phyloP scores from a whole-genome alignment of 2,329 filamentous ascomycete species.

The Colletotrichum falcatum region DNA sequence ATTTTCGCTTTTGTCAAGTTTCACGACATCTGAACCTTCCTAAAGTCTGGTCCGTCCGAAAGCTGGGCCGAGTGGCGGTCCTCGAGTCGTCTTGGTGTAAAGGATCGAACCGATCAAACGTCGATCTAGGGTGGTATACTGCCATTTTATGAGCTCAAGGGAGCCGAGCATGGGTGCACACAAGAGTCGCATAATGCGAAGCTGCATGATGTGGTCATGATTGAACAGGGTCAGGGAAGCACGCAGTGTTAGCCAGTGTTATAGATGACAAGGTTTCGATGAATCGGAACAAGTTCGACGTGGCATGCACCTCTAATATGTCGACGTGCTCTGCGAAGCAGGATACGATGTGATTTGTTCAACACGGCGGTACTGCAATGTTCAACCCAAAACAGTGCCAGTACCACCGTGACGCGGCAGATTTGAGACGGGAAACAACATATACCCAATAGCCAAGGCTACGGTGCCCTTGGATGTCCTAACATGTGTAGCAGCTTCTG shows the following conservation, averaged over 20 bases:
- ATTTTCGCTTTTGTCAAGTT: slow-evolving; percentile 7
- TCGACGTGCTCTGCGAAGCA: slow-evolving; percentile 5
- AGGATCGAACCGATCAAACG: background rate
- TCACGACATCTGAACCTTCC: slow-evolving; percentile 26
- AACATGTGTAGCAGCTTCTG: slow-evolving; percentile 53
- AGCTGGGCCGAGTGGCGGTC: slow-evolving; percentile 2
- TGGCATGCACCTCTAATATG: background rate
- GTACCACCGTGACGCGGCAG: slow-evolving; percentile 15
- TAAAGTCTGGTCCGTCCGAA: slow-evolving; percentile 28
- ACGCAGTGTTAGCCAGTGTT: background rate
- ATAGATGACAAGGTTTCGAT: slow-evolving; percentile 12
- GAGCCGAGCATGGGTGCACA: slow-evolving; percentile 16
- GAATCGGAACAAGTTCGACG: background rate
- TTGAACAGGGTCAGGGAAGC: slow-evolving; percentile 14
- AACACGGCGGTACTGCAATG: slow-evolving; percentile 7
- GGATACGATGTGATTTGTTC: slow-evolving; percentile 17
- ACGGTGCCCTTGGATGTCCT: slow-evolving; percentile 54
- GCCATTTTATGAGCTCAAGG: slow-evolving; percentile 14
- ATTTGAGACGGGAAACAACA: slow-evolving; percentile 12
- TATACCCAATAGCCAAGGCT: slow-evolving; percentile 51
- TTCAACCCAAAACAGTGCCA: background rate
- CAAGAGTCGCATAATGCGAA: slow-evolving; percentile 25
- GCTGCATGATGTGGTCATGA: slow-evolving; percentile 18
- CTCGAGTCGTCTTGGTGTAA: background rate
- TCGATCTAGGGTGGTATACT: background rate